Conservation (phyloP, 1,139 yeast genomes). For the Scheffersomyces cryptocercus region DNA sequence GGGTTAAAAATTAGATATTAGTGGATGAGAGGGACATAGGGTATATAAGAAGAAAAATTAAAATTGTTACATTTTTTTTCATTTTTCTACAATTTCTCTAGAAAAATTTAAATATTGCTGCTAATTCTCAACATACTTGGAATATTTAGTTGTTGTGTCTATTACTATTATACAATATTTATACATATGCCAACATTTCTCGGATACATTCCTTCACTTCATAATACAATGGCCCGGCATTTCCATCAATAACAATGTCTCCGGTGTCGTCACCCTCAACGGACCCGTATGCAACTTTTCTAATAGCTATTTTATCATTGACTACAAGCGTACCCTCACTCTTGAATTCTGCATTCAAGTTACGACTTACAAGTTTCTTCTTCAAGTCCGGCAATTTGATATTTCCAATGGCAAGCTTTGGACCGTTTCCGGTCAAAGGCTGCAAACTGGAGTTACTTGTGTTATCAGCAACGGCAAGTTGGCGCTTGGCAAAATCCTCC, state of each 20-base stretch:
- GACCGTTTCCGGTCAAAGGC: conserved; percentile 17
- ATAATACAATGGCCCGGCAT: conserved; percentile 73
- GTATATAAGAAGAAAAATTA: too few species aligned
- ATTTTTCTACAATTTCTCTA: too few species aligned
- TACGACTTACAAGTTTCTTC: conserved; percentile 55
- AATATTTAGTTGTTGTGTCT: too few species aligned
- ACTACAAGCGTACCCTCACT: conserved; percentile 93
- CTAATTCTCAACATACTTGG: too few species aligned
- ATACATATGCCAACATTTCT: conserved; percentile 78
- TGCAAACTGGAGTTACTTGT: conserved; percentile 7
- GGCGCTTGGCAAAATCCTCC: conserved; percentile 14
- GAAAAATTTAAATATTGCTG: too few species aligned
- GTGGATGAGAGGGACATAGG: too few species aligned
- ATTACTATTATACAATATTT: conserved; percentile 4
- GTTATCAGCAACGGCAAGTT: conserved; percentile 6
- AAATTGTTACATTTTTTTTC: too few species aligned
- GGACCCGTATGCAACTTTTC: conserved; percentile 58
- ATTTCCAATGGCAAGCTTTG: conserved; percentile 80
- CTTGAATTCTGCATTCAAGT: conserved; percentile 80
- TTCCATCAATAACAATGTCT: conserved; percentile 81
- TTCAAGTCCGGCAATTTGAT: conserved; percentile 80
- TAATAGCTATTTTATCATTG: conserved; percentile 71
- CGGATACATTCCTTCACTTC: conserved; percentile 74
- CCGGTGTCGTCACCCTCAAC: conserved; percentile 62
- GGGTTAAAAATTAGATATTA: too few species aligned